Evolutionary conservation across 2,329 filamentous ascomycete species (phyloP), one percentile per base, ranked within the genome.

Genomic region (Fusarium humuli): DNA sequence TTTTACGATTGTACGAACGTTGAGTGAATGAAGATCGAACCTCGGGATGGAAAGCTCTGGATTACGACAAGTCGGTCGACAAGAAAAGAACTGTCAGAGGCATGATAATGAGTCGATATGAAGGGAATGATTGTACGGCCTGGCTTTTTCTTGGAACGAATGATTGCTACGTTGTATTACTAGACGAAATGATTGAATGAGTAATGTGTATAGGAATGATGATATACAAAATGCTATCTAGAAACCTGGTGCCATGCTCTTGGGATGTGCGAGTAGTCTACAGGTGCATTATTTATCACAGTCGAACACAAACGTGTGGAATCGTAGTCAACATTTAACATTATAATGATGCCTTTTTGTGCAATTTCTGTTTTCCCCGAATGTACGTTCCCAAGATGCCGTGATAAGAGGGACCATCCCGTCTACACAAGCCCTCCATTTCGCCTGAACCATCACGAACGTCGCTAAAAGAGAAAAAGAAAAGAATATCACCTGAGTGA

Each of bases 111-210:
- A 62, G 46, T 50, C 37, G 63, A 47, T 55, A 66, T 30, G 44
- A 45, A 23, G 44, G 46, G 34, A 50, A 47, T 34, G 27, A 27
- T 27, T 70, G 68, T 71, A 70, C 42, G 64, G 57, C 30, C 48
- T 41, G 22, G 34, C 11, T 54, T 48, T 30, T 18, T 46, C 47
- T 45, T 45, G 56, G 40, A 47, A 52, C 40, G 49, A 42, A 29
- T 42, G 27, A 20, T 71, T 57, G 53, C 58, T 57, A 52, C 20
- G 5, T 41, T 63, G 50, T 69, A 69, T 56, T 34, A 46, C 45
- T 57, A 46, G 30, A 52, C 45, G 45, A 30, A 55, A 60, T n/a
- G 50, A 52, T n/a, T 46, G 42, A 25, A 64, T 40, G 52, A 44
- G 22, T 54, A 29, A 56, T 46, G 32, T 34, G 55, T 41, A 18